Conservation (phyloP, 2,329 filamentous ascomycete genomes). For the Rachicladosporium sp. region DNA sequence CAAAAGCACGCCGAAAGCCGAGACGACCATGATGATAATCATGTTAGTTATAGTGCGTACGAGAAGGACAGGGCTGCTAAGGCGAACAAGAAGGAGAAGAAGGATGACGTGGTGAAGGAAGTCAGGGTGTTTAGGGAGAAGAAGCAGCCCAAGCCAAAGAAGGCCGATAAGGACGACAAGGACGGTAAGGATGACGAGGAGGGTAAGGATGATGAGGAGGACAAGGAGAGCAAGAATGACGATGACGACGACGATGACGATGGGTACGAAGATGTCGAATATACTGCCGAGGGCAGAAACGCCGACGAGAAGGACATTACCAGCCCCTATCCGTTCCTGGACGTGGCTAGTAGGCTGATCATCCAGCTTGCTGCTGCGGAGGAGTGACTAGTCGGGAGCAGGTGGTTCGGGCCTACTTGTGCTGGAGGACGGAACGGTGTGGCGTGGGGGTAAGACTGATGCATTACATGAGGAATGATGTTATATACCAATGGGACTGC, state of each 20-base stretch:
- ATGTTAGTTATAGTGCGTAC: slow-evolving; percentile 1
- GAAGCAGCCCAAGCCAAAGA: background rate
- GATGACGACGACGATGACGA: slow-evolving; percentile 10
- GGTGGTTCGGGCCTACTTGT: background rate
- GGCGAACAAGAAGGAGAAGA: no score
- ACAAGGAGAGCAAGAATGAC: slow-evolving; percentile 23
- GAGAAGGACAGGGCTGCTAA: slow-evolving; percentile 9
- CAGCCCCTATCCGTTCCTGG: slow-evolving; percentile 88
- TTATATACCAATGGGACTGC: no score
- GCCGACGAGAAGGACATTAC: slow-evolving; percentile 86
- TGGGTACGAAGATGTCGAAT: slow-evolving; percentile 14
- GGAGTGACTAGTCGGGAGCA: slow-evolving; percentile 31
- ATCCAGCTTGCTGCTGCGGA: slow-evolving; percentile 75
- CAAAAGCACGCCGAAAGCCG: background rate
- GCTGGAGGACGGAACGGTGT: background rate
- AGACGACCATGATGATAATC: background rate
- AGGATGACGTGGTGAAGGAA: background rate
- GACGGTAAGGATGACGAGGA: slow-evolving; percentile 8
- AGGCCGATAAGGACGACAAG: no score
- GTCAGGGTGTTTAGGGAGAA: slow-evolving; percentile 10
- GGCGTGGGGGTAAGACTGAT: no score
- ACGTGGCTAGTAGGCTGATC: slow-evolving; percentile 83
- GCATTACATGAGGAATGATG: no score
- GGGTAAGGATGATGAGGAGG: slow-evolving; percentile 12
- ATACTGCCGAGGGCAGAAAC: slow-evolving; percentile 37